Conservation (phyloP, 768 basidiomycete genomes). For the Dioszegia hungarica region DNA sequence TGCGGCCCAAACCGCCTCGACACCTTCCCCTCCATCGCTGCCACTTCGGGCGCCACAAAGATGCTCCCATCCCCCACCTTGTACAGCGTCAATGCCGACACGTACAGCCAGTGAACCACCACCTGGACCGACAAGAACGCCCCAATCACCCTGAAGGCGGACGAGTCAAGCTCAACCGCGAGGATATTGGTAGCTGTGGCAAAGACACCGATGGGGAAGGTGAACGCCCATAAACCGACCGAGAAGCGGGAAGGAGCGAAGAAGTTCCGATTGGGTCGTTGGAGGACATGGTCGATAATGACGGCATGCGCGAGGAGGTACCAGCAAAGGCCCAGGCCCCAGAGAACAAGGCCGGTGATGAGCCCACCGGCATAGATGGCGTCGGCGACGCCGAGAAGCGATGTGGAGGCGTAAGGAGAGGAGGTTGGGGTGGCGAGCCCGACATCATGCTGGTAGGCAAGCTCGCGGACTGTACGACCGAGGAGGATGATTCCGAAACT, state of each 20-base stretch:
- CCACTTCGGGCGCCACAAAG: conserved; percentile 30
- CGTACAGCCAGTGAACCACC: conserved; percentile 39
- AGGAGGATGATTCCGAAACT: conserved; percentile 48
- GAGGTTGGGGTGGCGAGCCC: conserved; percentile 9
- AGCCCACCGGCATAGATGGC: conserved; percentile 32
- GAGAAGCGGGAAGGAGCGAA: conserved; percentile 19
- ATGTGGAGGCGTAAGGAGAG: not conserved
- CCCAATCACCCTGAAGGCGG: conserved; percentile 39
- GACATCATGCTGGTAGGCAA: conserved; percentile 17
- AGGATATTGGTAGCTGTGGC: conserved; percentile 36
- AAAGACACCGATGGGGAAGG: conserved; percentile 46
- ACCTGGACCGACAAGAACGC: conserved; percentile 36
- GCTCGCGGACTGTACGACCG: conserved; percentile 23
- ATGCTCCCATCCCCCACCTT: conserved; percentile 34
- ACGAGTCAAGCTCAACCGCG: conserved; percentile 38
- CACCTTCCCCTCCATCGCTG: not conserved
- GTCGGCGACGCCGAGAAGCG: conserved; percentile 17
- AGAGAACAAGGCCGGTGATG: conserved; percentile 36
- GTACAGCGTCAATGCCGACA: conserved; percentile 25
- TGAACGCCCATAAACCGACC: conserved; percentile 33
- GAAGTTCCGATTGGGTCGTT: conserved; percentile 18
- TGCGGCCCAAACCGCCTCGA: not conserved
- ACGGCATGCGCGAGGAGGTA: conserved; percentile 35
- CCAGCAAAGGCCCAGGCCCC: conserved; percentile 46
- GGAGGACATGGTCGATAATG: conserved; percentile 18